A percentile compares a stretch with the other conserved stretches of the same genome.
These are phyloP conservation scores for Lachnellula occidentalis DNA, from an alignment of 2,329 filamentous ascomycete genomes.

Conservation along the genomic window DNA sequence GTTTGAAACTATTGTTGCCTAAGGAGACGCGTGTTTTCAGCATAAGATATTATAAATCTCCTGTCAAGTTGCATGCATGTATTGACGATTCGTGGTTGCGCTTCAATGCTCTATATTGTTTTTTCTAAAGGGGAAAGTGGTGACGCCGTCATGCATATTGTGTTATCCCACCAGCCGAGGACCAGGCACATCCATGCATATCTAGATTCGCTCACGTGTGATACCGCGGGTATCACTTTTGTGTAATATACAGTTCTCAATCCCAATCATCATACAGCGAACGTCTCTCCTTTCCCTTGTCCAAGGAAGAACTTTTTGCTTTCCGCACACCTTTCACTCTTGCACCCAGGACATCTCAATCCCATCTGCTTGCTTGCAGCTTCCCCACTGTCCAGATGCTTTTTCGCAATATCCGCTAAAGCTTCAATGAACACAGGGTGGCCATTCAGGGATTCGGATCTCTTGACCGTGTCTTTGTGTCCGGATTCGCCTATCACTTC, in stretches of 20 bases:
- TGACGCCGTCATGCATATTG: too few relatives aligned
- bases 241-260: background rate
- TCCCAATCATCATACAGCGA: constrained; percentile 12
- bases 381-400: constrained; percentile 65
- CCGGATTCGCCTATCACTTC: constrained; percentile 90
- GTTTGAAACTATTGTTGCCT: background rate
- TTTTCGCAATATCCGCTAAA: constrained; percentile 78
- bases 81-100: too few relatives aligned
- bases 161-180: too few relatives aligned
- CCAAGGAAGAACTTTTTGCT: constrained; percentile 60
- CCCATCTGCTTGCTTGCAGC: constrained; percentile 79
- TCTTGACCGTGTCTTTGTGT: constrained; percentile 73
- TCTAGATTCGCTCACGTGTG: too few relatives aligned
- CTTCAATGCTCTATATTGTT: too few relatives aligned
- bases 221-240: too few relatives aligned
- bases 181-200: too few relatives aligned
- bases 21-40: background rate
- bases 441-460: constrained; percentile 88
- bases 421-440: constrained; percentile 86
- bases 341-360: constrained; percentile 87
- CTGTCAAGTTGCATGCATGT: too few relatives aligned
- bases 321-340: constrained; percentile 79
- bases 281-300: constrained; percentile 11
- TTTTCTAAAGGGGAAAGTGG: too few relatives aligned
- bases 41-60: too few relatives aligned